phyloP scores from a whole-genome alignment of 2,329 filamentous ascomycete species.

The Trichoderma breve region DNA sequence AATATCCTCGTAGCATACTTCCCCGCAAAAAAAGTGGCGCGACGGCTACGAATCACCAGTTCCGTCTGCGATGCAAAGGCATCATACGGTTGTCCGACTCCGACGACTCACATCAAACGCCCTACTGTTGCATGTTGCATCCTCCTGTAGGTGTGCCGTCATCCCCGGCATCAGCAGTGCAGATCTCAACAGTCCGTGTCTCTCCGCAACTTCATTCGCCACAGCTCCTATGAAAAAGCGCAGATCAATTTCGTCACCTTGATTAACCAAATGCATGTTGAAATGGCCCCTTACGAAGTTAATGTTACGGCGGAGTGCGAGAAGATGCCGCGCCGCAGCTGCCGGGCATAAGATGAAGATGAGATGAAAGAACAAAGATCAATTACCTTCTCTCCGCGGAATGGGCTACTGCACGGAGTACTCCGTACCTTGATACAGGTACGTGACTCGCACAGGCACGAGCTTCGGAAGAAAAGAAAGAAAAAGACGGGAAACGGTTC shows the following conservation, averaged over 20 bases:
- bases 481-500: not conserved
- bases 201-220: constrained; percentile 7
- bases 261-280: not conserved
- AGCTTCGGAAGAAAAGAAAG: not conserved
- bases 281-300: not conserved
- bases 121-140: not conserved
- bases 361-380: not conserved
- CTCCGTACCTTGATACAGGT: not conserved
- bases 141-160: not conserved
- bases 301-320: not conserved
- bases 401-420: not conserved
- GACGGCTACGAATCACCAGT: constrained; percentile 1
- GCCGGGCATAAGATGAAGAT: not conserved
- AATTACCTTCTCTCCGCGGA: not conserved
- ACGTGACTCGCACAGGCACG: not conserved
- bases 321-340: not conserved
- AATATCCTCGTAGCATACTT: not conserved
- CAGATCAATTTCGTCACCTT: not conserved
- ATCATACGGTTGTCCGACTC: constrained; percentile 4
- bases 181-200: not conserved
- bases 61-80: not conserved
- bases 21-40: constrained; percentile 11
- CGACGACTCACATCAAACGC: not conserved
- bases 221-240: not conserved
- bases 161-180: not conserved